These are phyloP conservation scores for Helicocarpus griseus DNA, from an alignment of 2,329 filamentous ascomycete species.

Conservation along the genomic window DNA sequence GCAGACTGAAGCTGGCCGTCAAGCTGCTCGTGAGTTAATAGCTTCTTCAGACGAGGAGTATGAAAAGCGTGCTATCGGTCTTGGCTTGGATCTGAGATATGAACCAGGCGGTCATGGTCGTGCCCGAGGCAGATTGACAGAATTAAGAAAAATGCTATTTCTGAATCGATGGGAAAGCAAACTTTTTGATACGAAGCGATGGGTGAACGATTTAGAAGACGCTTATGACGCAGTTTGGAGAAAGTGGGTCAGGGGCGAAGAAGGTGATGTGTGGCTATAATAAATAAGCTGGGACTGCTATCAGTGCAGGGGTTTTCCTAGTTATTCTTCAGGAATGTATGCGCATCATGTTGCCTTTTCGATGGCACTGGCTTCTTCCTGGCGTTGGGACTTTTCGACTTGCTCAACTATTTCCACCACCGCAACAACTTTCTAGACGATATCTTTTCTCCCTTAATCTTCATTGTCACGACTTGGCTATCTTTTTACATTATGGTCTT, in stretches of 20 bases:
- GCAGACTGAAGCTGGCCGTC: constrained; percentile 54
- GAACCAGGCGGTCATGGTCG: constrained; percentile 25
- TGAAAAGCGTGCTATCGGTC: constrained; percentile 61
- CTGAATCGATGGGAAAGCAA: constrained; percentile 75
- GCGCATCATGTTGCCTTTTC: no score
- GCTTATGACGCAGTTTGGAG: constrained; percentile 85
- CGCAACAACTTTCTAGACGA: background rate
- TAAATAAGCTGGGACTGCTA: background rate
- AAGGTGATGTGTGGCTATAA: constrained; percentile 81
- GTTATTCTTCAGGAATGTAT: background rate
- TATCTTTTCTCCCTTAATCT: background rate
- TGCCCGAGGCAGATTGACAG: constrained; percentile 57
- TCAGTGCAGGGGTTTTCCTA: background rate
- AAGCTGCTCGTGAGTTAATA: constrained; percentile 65
- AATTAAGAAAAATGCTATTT: constrained; percentile 74
- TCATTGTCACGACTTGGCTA: background rate
- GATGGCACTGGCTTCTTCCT: no score
- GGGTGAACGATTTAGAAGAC: constrained; percentile 80
- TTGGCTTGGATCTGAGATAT: constrained; percentile 59
- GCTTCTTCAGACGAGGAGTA: constrained; percentile 72
- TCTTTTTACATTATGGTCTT: no score
- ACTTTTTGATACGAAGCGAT: constrained; percentile 82
- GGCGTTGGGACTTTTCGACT: background rate
- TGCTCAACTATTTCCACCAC: background rate
- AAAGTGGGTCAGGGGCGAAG: constrained; percentile 73